These are phyloP conservation scores for Populus alba DNA, from an alignment of 345 rosid genomes.

Conservation along the genomic window DNA sequence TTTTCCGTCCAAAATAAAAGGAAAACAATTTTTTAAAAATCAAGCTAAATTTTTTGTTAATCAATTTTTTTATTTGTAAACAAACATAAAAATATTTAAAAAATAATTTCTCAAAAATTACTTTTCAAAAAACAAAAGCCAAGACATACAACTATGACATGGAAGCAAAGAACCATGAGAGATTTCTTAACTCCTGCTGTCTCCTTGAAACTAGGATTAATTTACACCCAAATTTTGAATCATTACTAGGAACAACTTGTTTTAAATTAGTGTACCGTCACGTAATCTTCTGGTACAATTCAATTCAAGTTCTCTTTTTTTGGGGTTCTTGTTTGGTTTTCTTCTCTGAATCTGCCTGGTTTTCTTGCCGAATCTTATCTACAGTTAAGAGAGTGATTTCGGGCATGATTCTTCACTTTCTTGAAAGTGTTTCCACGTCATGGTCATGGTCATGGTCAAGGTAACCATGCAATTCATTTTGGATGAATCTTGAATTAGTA, in stretches of 20 bases:
- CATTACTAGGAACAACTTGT: not conserved
- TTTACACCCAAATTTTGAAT: not conserved
- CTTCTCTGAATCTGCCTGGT: not conserved
- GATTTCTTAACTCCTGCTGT: not conserved
- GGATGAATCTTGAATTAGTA: not conserved
- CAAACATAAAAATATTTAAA: too few relatives aligned
- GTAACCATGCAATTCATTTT: not conserved
- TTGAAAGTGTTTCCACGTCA: not conserved
- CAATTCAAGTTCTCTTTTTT: too few relatives aligned
- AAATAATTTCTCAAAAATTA: too few relatives aligned
- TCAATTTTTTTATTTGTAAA: too few relatives aligned
- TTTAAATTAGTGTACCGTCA: too few relatives aligned
- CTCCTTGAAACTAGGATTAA: not conserved
- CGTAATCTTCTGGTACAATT: too few relatives aligned
- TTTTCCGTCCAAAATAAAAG: too few relatives aligned
- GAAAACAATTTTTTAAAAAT: too few relatives aligned
- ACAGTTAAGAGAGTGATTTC: not conserved
- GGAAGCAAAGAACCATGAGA: not conserved
- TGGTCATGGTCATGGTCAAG: not conserved
- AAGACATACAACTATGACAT: too few relatives aligned
- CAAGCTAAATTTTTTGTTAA: too few relatives aligned
- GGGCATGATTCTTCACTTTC: not conserved
- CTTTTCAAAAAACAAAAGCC: too few relatives aligned
- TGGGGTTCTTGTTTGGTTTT: not conserved
- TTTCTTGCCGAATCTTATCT: not conserved